Evolutionary conservation across 1,284 basidiomycete species (phyloP).

Genomic region (Rhodotorula sp.): DNA sequence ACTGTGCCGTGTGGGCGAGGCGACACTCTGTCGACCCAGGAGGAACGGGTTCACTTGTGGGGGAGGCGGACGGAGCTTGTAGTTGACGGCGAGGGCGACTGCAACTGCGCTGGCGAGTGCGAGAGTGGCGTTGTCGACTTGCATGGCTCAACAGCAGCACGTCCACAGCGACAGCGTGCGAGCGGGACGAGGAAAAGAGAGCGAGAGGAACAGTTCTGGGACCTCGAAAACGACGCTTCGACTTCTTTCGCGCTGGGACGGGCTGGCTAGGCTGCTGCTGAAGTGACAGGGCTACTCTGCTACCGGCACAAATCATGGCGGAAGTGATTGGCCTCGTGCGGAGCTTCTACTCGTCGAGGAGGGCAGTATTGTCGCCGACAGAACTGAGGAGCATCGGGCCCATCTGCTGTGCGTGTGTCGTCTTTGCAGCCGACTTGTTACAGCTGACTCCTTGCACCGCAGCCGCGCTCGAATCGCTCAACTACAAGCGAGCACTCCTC

Average conservation of each 20-base stretch:
- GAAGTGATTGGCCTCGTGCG: slow-evolving; percentile 11
- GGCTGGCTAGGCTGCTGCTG: background rate
- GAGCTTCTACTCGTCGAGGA: slow-evolving; percentile 10
- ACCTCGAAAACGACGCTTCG: too few relatives aligned
- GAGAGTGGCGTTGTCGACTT: slow-evolving; percentile 26
- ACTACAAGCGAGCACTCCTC: slow-evolving; percentile 77
- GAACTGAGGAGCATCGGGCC: slow-evolving; percentile 22
- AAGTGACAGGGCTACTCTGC: background rate
- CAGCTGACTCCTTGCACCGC: slow-evolving; percentile 18
- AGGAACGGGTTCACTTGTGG: slow-evolving; percentile 39
- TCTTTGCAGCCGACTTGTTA: accelerated
- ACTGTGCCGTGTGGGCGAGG: slow-evolving; percentile 14
- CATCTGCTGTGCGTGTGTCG: slow-evolving; percentile 18
- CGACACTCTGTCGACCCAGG: slow-evolving; percentile 31
- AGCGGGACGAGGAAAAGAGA: background rate
- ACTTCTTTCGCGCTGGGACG: background rate
- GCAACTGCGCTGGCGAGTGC: slow-evolving; percentile 21
- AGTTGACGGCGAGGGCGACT: slow-evolving; percentile 12
- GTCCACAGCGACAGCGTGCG: background rate
- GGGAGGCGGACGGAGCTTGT: slow-evolving; percentile 24
- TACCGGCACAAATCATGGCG: background rate
- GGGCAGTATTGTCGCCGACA: slow-evolving; percentile 4
- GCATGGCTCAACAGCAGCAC: background rate
- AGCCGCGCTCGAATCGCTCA: slow-evolving; percentile 79
- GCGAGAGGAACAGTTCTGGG: background rate